Base-by-base conservation (phyloP, 179 eudicot species). In the Corrigiola litoralis region DNA sequence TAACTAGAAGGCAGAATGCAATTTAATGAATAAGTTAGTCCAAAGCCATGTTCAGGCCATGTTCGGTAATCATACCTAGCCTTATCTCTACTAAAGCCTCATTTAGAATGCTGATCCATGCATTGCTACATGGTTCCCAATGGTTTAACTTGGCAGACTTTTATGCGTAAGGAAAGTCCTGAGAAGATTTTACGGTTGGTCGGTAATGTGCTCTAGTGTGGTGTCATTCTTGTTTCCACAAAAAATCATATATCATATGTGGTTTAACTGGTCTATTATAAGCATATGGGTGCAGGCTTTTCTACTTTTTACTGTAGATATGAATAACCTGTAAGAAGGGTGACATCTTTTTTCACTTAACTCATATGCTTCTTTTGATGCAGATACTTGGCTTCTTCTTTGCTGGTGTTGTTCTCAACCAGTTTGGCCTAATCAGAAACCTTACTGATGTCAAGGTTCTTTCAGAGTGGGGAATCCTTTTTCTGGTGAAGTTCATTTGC, bases 381-480 rank as follows among this genome's bases (percentile, higher is more conserved):
- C 94, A 90, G 99, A 88, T 94, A 73, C 91, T 94, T 75, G 99
- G 99, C 56, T 94, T 94, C 87, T 94, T 94, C 80, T 90, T 76
- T 72, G 97, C 99, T 18, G 99, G 99, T 37, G 86, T 94, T 67
- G 87, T 94, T 63, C 84, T 94, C 38, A 94, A 87, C 74, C 99
- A 94, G 58, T 84, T 90, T 75, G 99, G 99, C 55, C 66, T 94
- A 67, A 94, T 94, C 54, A 87, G 99, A 77, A 87, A 94, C 80
- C 86, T 94, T 59, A 87, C 90, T 14, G 99, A 94, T 72, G 95
- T 94, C 55, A 94, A 94, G 73, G 66, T 90, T 81, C 91, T 94
- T 34, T 94, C 99, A 12, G 99, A 94, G 69, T 94, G 99, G 99
- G 99, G 99, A 2, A 88, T 94, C 66, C 97, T 94, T 67, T 94